These are phyloP conservation scores for Didymella pomorum DNA, from an alignment of 2,329 filamentous ascomycete species.

Conservation along the genomic window DNA sequence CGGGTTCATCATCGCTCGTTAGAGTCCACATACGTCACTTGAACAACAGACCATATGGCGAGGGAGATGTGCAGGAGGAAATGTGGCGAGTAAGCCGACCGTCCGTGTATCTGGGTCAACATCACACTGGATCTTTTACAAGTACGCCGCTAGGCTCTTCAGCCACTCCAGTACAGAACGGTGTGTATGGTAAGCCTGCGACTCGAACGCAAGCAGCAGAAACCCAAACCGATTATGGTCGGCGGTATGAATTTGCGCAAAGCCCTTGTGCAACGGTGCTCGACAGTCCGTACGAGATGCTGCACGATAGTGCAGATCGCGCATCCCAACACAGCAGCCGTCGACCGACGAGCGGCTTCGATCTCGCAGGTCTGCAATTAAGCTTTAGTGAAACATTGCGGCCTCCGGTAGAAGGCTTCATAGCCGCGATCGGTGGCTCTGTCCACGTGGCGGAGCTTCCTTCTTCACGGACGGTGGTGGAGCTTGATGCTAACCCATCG, in stretches of 20 bases:
- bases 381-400: background rate
- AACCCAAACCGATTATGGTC: too few relatives aligned
- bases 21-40: background rate
- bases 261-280: background rate
- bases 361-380: background rate
- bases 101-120: slow-evolving; percentile 12
- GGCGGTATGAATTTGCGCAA: background rate
- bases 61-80: slow-evolving; percentile 21
- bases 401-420: background rate
- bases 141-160: slow-evolving; percentile 30
- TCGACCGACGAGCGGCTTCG: background rate
- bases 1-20: background rate
- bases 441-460: background rate
- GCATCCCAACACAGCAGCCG: background rate
- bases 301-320: background rate
- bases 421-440: too few relatives aligned
- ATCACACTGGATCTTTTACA: background rate
- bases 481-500: background rate
- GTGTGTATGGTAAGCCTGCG: background rate
- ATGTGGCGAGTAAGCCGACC: slow-evolving; percentile 28
- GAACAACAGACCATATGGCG: slow-evolving; percentile 1
- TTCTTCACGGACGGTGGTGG: background rate
- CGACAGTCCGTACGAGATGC: background rate
- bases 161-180: background rate
- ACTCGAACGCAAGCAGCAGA: background rate